Evolutionary conservation across 176 grass and related monocot species (phyloP).

Genomic region (Ampelocalamus luodianensis): DNA sequence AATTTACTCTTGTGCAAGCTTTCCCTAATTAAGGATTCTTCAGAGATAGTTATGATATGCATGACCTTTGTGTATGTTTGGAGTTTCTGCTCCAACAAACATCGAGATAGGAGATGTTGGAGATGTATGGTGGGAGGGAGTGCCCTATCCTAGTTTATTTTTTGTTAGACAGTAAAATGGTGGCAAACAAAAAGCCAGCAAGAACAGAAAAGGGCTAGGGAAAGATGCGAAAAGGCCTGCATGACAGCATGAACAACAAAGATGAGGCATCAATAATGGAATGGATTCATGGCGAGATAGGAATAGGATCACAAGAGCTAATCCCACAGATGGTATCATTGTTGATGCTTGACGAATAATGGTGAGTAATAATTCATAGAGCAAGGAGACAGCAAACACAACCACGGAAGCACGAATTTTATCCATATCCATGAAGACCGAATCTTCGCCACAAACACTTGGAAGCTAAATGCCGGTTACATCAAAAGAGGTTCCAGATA

Average conservation of each 20-base stretch:
- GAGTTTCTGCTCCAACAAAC: conserved; percentile 9
- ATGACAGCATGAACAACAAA: neutral
- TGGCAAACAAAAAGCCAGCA: neutral
- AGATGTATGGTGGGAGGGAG: no score
- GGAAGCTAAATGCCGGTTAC: conserved; percentile 27
- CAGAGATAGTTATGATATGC: neutral
- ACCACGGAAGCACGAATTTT: conserved; percentile 29
- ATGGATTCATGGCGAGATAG: neutral
- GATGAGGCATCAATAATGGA: neutral
- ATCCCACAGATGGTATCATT: neutral
- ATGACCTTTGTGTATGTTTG: neutral
- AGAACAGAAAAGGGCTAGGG: neutral
- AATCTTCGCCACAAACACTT: conserved; percentile 19
- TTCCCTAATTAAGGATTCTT: neutral
- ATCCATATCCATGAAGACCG: neutral
- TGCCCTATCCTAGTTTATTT: neutral
- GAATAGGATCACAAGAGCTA: neutral
- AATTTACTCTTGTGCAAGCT: no score
- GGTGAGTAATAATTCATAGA: neutral
- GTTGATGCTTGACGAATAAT: neutral
- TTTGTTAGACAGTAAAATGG: neutral
- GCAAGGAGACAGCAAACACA: neutral
- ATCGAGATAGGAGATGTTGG: neutral
- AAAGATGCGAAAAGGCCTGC: neutral
- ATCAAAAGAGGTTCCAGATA: conserved; percentile 14